Evolutionary conservation across 2,329 filamentous ascomycete genomes (phyloP), one percentile per base, ranked within the genome.

Genomic region (Aureobasidium sp.): DNA sequence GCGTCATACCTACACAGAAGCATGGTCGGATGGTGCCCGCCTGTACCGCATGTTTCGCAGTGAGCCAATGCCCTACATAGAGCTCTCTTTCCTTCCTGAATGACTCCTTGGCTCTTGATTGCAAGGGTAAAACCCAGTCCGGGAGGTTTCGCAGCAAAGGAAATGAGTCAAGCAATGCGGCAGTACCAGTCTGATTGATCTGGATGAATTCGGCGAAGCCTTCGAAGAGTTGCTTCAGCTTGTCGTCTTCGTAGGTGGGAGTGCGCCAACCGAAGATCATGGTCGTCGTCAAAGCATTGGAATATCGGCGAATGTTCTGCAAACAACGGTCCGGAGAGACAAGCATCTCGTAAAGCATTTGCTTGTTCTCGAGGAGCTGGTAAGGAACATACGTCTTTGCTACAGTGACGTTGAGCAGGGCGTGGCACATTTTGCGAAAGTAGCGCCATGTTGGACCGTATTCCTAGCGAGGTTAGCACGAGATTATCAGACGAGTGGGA

Each of bases 81-180:
- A 78, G 71, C 40, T 71, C 66, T 55, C 71, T 74, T 45, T 78
- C 75, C 56, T 77, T 71, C 15, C 72, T 71, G 48, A 74, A 75
- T 11, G 75, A 68, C 7, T 69, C 66, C 51, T 73, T 69, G 0
- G 11, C 72, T 47, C 66, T 77, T 76, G 10, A 75, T 71, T 75
- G 45, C 72, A 69, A 2, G 3, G 75, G 74, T 10, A 78, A 42
- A 2, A 78, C 51, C 67, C 68, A 69, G 64, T 77, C 71, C 1
- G 77, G 76, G 1, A 78, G 68, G 10, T 33, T 45, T 25, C 84
- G 80, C 16, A 89, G 74, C 84, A 84, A 87, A 29, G 84, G 87
- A 69, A 86, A 88, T 0, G 76, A 82, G 71, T 59, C 38, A 6
- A 54, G 38, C 11, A 62, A 16, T 23, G 60, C 31, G 13, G 65